Evolutionary conservation across 2,329 filamentous ascomycete species (phyloP).

Genomic region (Hymenoscyphus fructigenus): DNA sequence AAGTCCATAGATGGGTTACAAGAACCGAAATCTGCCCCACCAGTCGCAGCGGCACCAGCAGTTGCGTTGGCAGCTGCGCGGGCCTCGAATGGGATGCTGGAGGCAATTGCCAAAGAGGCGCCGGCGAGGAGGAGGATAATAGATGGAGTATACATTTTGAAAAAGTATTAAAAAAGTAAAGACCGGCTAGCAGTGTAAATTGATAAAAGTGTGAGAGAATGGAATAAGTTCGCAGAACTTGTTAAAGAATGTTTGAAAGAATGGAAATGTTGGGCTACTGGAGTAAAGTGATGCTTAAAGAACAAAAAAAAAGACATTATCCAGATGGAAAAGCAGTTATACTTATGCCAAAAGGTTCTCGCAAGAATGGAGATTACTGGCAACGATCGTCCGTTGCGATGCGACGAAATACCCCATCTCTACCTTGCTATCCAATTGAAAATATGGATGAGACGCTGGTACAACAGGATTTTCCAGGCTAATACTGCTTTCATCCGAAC

Average conservation of each 20-base stretch:
- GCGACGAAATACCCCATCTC: too few species aligned
- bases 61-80: background rate
- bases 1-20: constrained; percentile 54
- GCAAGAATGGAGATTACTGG: too few species aligned
- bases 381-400: too few species aligned
- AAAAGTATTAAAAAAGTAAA: background rate
- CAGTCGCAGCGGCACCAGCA: background rate
- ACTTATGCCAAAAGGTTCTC: too few species aligned
- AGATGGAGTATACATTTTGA: background rate
- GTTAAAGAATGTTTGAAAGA: background rate
- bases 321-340: too few species aligned
- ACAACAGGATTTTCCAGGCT: too few species aligned
- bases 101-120: constrained; percentile 5
- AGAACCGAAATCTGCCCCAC: constrained; percentile 44
- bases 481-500: too few species aligned
- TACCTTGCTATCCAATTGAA: too few species aligned
- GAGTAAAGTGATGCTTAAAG: background rate
- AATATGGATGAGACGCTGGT: too few species aligned
- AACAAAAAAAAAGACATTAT: too few species aligned
- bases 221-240: constrained; percentile 11
- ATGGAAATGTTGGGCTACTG: background rate
- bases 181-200: constrained; percentile 6
- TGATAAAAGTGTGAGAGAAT: background rate
- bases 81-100: background rate
- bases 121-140: constrained; percentile 19